Evolutionary conservation across 2,329 filamentous ascomycete genomes (phyloP).

Genomic region (Cucurbitaria berberidis): DNA sequence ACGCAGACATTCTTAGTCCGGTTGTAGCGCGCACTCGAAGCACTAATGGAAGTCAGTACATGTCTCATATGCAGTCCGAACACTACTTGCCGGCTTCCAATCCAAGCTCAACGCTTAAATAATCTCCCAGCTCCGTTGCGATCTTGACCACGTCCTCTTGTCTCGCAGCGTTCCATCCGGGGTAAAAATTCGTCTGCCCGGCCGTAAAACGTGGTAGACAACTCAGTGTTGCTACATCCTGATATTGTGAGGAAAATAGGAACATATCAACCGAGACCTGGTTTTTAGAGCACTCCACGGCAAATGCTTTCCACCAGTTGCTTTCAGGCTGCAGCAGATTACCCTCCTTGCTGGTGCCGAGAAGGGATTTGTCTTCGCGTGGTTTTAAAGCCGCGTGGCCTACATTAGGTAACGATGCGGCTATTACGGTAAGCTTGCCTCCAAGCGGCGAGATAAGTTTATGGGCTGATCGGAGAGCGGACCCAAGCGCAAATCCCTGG

Average conservation of each 20-base stretch:
- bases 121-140: slow-evolving; percentile 94
- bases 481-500: slow-evolving; percentile 91
- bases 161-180: slow-evolving; percentile 93
- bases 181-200: slow-evolving; percentile 98
- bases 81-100: no score
- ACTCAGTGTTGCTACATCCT: slow-evolving; percentile 95
- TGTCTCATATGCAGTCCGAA: no score
- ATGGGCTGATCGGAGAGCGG: slow-evolving; percentile 88
- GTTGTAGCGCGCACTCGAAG: slow-evolving; percentile 94
- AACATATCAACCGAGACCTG: slow-evolving; percentile 80
- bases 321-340: slow-evolving; percentile 87
- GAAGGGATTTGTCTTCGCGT: slow-evolving; percentile 93
- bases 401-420: slow-evolving; percentile 85
- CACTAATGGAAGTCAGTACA: no score
- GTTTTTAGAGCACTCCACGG: slow-evolving; percentile 97
- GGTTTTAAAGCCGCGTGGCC: slow-evolving; percentile 86
- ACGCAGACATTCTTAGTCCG: slow-evolving; percentile 93
- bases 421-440: slow-evolving; percentile 92
- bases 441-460: slow-evolving; percentile 94
- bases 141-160: slow-evolving; percentile 98
- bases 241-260: slow-evolving; percentile 59
- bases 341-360: slow-evolving; percentile 93
- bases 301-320: slow-evolving; percentile 96
- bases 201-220: slow-evolving; percentile 95
- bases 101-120: slow-evolving; percentile 94